Conservation (phyloP, 768 basidiomycete genomes). For the Lentinula lateritia region DNA sequence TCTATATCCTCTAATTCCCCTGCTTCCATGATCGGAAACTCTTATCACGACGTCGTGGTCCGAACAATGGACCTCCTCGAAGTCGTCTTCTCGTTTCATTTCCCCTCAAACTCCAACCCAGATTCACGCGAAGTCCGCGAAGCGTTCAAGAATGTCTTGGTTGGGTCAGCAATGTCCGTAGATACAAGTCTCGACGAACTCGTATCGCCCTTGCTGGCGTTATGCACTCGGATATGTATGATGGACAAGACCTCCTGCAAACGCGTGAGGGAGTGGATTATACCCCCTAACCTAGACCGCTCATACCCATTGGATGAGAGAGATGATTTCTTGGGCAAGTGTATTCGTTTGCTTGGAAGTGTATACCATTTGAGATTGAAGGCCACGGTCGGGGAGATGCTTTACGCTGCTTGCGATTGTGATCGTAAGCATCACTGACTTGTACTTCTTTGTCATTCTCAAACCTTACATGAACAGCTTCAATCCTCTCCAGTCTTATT, state of each 20-base stretch:
- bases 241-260: slow-evolving; percentile 54
- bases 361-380: slow-evolving; percentile 72
- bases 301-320: slow-evolving; percentile 69
- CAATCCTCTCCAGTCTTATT: slow-evolving; percentile 50
- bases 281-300: slow-evolving; percentile 80
- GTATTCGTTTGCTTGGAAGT: slow-evolving; percentile 69
- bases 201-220: slow-evolving; percentile 68
- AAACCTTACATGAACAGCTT: slow-evolving; percentile 30
- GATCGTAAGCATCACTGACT: slow-evolving; percentile 27
- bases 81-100: slow-evolving; percentile 51
- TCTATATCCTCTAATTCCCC: slow-evolving; percentile 41
- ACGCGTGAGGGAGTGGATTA: slow-evolving; percentile 60
- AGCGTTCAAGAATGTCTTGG: slow-evolving; percentile 37
- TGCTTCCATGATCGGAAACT: slow-evolving; percentile 12
- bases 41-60: slow-evolving; percentile 43
- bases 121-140: slow-evolving; percentile 61
- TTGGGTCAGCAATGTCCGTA: slow-evolving; percentile 10
- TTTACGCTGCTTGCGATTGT: slow-evolving; percentile 77
- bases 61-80: slow-evolving; percentile 70
- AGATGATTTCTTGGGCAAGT: slow-evolving; percentile 69
- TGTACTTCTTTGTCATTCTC: background rate
- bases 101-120: slow-evolving; percentile 57
- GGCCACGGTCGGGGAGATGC: slow-evolving; percentile 77
- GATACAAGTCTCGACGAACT: slow-evolving; percentile 71
- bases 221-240: slow-evolving; percentile 66